Percentiles rank a stretch among this genome's conserved stretches.
These are phyloP conservation scores for Parastagonospora avenae DNA, from an alignment of 2,329 filamentous ascomycete genomes.

Conservation along the genomic window DNA sequence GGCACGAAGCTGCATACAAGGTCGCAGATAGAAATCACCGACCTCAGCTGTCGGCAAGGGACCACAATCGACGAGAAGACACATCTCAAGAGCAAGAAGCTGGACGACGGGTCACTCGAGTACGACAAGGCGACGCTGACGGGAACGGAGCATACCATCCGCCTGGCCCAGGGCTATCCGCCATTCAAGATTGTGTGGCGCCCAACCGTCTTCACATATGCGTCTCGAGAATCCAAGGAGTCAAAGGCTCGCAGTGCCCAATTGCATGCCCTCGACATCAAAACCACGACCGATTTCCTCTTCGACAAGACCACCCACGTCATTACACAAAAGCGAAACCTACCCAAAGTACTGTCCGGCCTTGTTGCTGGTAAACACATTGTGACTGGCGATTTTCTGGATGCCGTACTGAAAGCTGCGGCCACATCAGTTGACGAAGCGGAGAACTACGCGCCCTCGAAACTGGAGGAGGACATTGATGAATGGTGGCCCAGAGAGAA, in stretches of 20 bases:
- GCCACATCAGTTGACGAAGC: slow-evolving; percentile 41
- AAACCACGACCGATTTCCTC: slow-evolving; percentile 76
- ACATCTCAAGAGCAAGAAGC: slow-evolving; percentile 65
- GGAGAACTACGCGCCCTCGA: slow-evolving; percentile 58
- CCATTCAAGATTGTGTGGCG: slow-evolving; percentile 76
- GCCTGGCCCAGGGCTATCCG: slow-evolving; percentile 72
- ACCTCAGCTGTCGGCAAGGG: slow-evolving; percentile 80
- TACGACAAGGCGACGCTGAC: slow-evolving; percentile 32
- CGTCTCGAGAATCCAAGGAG: slow-evolving; percentile 69
- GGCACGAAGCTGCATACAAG: slow-evolving; percentile 68
- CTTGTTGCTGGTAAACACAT: slow-evolving; percentile 81
- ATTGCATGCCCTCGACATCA: slow-evolving; percentile 87
- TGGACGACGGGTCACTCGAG: slow-evolving; percentile 35
- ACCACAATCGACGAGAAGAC: slow-evolving; percentile 76
- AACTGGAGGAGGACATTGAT: slow-evolving; percentile 80
- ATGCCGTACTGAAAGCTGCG: slow-evolving; percentile 70
- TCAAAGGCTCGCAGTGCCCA: slow-evolving; percentile 58
- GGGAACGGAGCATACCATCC: slow-evolving; percentile 63
- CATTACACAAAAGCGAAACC: slow-evolving; percentile 87
- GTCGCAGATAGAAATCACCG: slow-evolving; percentile 74
- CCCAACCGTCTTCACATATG: slow-evolving; percentile 81
- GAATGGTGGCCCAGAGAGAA: slow-evolving; percentile 76
- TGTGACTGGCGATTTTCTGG: slow-evolving; percentile 74
- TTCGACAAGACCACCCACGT: slow-evolving; percentile 79
- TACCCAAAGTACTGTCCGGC: slow-evolving; percentile 82